These are phyloP conservation scores for Termitomyces sp. DNA, from an alignment of 768 basidiomycete species.

Conservation along the genomic window DNA sequence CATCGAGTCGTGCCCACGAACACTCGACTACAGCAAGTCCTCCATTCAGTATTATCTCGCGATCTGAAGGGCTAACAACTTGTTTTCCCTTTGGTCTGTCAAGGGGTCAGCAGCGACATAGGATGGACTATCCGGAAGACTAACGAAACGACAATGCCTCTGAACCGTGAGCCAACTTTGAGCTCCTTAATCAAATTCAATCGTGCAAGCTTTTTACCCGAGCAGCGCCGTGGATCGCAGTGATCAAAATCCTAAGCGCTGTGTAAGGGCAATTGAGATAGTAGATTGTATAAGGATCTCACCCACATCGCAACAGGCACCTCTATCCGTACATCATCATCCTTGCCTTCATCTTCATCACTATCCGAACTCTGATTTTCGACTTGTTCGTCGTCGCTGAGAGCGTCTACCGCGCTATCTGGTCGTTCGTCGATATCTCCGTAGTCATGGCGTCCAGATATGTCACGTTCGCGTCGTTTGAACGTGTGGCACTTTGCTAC, in stretches of 20 bases:
- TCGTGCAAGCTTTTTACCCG: constrained; percentile 87
- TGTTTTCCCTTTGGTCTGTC: constrained; percentile 78
- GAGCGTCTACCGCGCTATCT: constrained; percentile 54
- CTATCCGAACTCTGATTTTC: constrained; percentile 20
- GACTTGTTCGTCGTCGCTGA: constrained; percentile 35
- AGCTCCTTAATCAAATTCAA: constrained; percentile 84
- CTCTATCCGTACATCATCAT: constrained; percentile 36
- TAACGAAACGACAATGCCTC: constrained; percentile 93
- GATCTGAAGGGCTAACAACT: constrained; percentile 79
- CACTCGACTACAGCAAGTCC: constrained; percentile 98
- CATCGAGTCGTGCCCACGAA: constrained; percentile 94
- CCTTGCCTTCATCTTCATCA: constrained; percentile 24
- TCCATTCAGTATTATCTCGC: constrained; percentile 64
- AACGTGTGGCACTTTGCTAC: constrained; percentile 9
- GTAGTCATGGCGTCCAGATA: constrained; percentile 6
- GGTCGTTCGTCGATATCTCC: constrained; percentile 41
- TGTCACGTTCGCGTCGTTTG: constrained; percentile 18
- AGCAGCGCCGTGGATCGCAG: constrained; percentile 83
- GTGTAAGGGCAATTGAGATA: not conserved
- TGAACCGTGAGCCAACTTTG: constrained; percentile 79
- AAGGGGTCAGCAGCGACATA: not conserved
- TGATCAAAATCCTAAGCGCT: constrained; percentile 88
- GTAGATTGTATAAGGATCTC: constrained; percentile 29
- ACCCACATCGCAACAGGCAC: constrained; percentile 98
- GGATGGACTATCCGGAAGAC: constrained; percentile 26